Conservation (phyloP, 2,329 filamentous ascomycete genomes). For the Biscogniauxia sp. region DNA sequence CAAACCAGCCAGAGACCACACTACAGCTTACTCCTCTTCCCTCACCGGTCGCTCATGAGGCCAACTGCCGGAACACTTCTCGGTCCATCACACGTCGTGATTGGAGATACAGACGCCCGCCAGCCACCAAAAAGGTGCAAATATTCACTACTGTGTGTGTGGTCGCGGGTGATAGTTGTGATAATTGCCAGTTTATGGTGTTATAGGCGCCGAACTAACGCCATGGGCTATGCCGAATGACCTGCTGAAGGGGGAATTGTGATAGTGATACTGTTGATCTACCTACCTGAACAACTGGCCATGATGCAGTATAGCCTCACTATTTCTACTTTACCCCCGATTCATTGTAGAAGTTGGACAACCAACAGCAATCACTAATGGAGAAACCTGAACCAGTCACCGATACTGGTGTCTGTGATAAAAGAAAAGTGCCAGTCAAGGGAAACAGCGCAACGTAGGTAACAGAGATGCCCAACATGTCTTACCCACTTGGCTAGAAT, state of each 20-base stretch:
- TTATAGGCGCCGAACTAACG: neutral
- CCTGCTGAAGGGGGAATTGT: neutral
- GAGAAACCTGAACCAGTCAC: neutral
- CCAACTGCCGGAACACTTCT: neutral
- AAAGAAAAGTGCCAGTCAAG: neutral
- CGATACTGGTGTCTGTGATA: neutral
- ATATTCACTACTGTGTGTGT: neutral
- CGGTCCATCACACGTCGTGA: neutral
- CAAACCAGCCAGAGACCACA: neutral
- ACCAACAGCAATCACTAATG: neutral
- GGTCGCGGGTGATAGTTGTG: slow-evolving; percentile 1
- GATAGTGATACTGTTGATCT: neutral
- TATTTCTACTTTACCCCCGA: neutral
- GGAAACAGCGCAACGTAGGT: neutral
- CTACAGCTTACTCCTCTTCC: neutral
- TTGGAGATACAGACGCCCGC: slow-evolving; percentile 2
- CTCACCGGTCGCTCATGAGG: neutral
- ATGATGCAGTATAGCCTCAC: neutral
- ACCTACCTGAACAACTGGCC: neutral
- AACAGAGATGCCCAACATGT: neutral
- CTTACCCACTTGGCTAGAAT: neutral
- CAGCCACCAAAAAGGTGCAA: neutral
- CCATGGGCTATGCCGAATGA: neutral
- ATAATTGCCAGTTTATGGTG: neutral
- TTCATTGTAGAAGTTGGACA: neutral